phyloP scores from a whole-genome alignment of 768 basidiomycete species.

The Udeniomyces megalosporus region DNA sequence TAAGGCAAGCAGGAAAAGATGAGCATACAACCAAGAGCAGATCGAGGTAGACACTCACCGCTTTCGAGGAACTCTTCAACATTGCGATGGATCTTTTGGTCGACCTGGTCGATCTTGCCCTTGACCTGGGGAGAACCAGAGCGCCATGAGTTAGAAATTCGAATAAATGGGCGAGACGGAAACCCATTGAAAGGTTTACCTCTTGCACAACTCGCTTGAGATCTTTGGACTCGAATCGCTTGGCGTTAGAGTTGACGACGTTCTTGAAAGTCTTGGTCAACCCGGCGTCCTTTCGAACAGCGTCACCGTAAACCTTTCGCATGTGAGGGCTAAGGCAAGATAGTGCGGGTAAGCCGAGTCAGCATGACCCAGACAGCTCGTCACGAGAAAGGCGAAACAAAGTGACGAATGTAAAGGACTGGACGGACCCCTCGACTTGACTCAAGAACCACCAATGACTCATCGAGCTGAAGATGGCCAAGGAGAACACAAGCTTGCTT shows the following conservation, averaged over 20 bases:
- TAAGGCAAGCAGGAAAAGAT: neutral
- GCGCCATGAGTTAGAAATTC: too few relatives aligned
- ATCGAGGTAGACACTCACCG: constrained; percentile 40
- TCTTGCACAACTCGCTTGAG: constrained; percentile 70
- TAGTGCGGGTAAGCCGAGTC: neutral
- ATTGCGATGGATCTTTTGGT: constrained; percentile 78
- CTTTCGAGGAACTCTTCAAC: constrained; percentile 86
- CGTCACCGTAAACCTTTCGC: constrained; percentile 86
- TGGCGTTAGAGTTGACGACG: constrained; percentile 69
- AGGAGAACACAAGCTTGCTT: constrained; percentile 70
- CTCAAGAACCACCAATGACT: constrained; percentile 94
- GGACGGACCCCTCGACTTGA: constrained; percentile 82
- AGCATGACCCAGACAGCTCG: too few relatives aligned
- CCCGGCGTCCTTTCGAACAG: constrained; percentile 85
- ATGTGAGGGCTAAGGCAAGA: constrained; percentile 67
- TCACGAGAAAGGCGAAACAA: neutral
- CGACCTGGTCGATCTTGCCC: constrained; percentile 89
- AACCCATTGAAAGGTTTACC: constrained; percentile 8
- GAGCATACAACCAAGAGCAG: neutral
- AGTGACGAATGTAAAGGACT: constrained; percentile 25
- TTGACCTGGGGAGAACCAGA: constrained; percentile 37
- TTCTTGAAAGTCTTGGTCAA: constrained; percentile 96
- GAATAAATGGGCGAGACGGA: neutral
- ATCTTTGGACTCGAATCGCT: constrained; percentile 53
- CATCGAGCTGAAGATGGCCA: constrained; percentile 70